Percentiles rank a stretch among this genome's conserved stretches.
Conservation (phyloP, 768 basidiomycete genomes). For the Rhodotorula sphaerocarpa region DNA sequence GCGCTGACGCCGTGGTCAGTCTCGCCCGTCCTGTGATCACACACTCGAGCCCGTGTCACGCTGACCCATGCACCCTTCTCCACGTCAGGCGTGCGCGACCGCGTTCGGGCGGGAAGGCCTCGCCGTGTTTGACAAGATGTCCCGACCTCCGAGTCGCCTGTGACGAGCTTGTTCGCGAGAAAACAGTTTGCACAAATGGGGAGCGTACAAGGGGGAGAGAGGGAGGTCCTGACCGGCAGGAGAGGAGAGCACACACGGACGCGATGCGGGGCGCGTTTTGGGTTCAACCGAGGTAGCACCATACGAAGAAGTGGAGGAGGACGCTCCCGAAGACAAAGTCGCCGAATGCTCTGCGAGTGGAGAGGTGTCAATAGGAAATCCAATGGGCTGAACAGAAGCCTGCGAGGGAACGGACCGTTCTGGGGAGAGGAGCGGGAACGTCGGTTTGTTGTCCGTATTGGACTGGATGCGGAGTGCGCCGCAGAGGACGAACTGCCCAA, state of each 20-base stretch:
- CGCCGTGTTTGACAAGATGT: conserved; percentile 43
- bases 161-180: background rate
- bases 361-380: too few species aligned
- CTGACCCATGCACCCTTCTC: background rate
- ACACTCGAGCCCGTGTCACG: too few species aligned
- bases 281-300: conserved; percentile 88
- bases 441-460: conserved; percentile 68
- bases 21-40: background rate
- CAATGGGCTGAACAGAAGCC: too few species aligned
- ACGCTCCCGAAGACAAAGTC: conserved; percentile 94
- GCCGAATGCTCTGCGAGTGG: conserved; percentile 70
- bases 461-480: conserved; percentile 88
- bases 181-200: background rate
- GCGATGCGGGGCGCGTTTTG: too few species aligned
- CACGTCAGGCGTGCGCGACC: conserved; percentile 51
- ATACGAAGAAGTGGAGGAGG: conserved; percentile 94
- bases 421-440: conserved; percentile 85
- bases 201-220: too few species aligned
- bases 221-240: too few species aligned
- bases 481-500: conserved; percentile 93
- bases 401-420: conserved; percentile 48
- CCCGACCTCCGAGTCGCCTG: background rate
- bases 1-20: conserved; percentile 56
- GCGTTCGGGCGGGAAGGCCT: conserved; percentile 48
- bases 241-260: background rate